Percentiles rank a stretch among this genome's conserved stretches.
Conservation (phyloP, 2,329 filamentous ascomycete genomes). For the Stromatinia cepivora region DNA sequence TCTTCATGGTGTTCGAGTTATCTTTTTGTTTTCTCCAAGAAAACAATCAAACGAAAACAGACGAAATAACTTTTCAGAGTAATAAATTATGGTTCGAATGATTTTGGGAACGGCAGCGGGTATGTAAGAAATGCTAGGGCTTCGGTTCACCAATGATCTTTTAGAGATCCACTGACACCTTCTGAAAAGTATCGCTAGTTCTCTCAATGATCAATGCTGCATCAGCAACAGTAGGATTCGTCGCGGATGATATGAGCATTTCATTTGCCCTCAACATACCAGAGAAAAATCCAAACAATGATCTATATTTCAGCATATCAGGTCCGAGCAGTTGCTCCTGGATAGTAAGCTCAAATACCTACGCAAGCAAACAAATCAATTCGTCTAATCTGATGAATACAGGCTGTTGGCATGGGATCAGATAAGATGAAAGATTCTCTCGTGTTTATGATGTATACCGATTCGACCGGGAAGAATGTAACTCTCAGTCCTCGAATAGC, state of each 20-base stretch:
- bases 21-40: background rate
- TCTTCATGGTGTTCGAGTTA: background rate
- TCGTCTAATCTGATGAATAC: background rate
- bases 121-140: background rate
- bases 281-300: constrained; percentile 46
- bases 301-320: constrained; percentile 57
- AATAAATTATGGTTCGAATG: constrained; percentile 15
- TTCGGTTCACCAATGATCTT: background rate
- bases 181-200: constrained; percentile 14
- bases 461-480: constrained; percentile 49
- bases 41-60: background rate
- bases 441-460: constrained; percentile 56
- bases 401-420: constrained; percentile 55
- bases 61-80: background rate
- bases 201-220: constrained; percentile 6
- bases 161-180: background rate
- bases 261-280: constrained; percentile 55
- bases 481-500: constrained; percentile 57
- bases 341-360: constrained; percentile 41
- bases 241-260: constrained; percentile 47
- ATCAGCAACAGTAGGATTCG: constrained; percentile 41
- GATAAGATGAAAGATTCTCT: constrained; percentile 53
- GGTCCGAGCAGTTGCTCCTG: constrained; percentile 50
- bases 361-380: too few species aligned
- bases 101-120: constrained; percentile 6